A percentile compares a stretch with the other conserved stretches of the same genome.
phyloP scores from a whole-genome alignment of 257 asterid genomes.

The Thymus mandschuricus region DNA sequence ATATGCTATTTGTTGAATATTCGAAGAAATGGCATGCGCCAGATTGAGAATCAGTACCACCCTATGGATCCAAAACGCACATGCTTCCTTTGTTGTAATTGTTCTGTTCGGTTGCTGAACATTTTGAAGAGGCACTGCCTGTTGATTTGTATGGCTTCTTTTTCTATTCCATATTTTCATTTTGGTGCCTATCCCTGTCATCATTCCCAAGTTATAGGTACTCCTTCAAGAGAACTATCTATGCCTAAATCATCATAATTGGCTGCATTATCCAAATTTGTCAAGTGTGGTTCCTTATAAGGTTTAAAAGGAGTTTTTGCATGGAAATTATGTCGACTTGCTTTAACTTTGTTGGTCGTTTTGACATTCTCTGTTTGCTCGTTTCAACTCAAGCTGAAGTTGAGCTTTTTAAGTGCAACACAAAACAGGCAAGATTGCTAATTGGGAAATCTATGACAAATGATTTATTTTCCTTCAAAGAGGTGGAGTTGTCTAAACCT shows the following conservation, averaged over 20 bases:
- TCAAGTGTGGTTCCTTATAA: too few relatives aligned
- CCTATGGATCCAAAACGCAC: constrained; percentile 1
- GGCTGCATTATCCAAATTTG: too few relatives aligned
- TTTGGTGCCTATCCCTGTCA: constrained; percentile 12
- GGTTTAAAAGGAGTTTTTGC: too few relatives aligned
- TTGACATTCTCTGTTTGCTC: not conserved
- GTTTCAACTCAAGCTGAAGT: constrained; percentile 13
- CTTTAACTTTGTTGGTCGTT: too few relatives aligned
- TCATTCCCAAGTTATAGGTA: constrained; percentile 8
- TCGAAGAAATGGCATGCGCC: constrained; percentile 2
- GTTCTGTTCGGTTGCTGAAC: constrained; percentile 2
- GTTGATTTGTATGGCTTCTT: constrained; percentile 2
- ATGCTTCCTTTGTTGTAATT: constrained; percentile 14
- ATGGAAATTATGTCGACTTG: too few relatives aligned
- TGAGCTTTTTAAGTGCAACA: constrained; percentile 1
- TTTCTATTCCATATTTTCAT: constrained; percentile 3
- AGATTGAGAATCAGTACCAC: constrained; percentile 23
- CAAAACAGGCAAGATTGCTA: not conserved
- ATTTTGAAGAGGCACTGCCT: not conserved
- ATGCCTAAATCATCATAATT: not conserved
- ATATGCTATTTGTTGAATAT: constrained; percentile 4
- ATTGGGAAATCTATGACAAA: constrained; percentile 8
- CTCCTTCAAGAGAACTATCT: constrained; percentile 15
- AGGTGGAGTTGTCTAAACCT: not conserved
- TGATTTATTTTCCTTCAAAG: constrained; percentile 1